Base-by-base conservation (phyloP, 495 filamentous ascomycete species). In the Neurospora sp. region DNA sequence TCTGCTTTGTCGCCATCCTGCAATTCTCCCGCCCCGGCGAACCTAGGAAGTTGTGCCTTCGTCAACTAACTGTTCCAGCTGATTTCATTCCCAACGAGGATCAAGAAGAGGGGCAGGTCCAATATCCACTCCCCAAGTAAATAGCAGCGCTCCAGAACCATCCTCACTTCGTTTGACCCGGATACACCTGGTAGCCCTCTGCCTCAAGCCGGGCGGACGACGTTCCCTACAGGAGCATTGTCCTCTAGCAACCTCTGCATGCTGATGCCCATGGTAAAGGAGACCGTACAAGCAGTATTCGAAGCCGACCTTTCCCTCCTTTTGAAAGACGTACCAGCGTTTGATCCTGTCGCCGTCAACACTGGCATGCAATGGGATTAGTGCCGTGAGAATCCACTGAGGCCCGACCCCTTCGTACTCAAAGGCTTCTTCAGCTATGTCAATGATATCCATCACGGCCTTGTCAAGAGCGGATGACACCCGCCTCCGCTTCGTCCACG, bases 361-460 rank as follows among this genome's bases (percentile, higher is more conserved):
- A 2, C n/a, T 23, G 4, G 0, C 2, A 11, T 54, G 46, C 1
- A 54, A 54, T 4, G 3, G 0, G 35, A 71, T 39, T 27, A 60
- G 46, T 70, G 71, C 40, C 70, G 23, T 0, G 46, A 46, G 71
- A 38, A 54, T 0, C 46, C 46, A 54, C 9, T 49, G 9, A 5
- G 2, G n/a, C 9, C 3, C n/a, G 20, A 49, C 46, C 1, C 10
- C 1, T 5, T 23, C n/a, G 0, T 1, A 12, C 0, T 5, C n/a
- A 12, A 54, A 2, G 20, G 46, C 4, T 5, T 35, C 4, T 4
- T 35, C 0, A 11, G n/a, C 46, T 12, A 9, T 54, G 20, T 5
- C 9, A 5, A 20, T 54, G 4, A 60, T 60, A n/a, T 60, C 23
- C 23, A 60, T 14, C 23, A 60, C 49, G 11, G 49, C 10, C 20